Conservation (phyloP, 352 stramenopile species). For the Pythium phragmitis region DNA sequence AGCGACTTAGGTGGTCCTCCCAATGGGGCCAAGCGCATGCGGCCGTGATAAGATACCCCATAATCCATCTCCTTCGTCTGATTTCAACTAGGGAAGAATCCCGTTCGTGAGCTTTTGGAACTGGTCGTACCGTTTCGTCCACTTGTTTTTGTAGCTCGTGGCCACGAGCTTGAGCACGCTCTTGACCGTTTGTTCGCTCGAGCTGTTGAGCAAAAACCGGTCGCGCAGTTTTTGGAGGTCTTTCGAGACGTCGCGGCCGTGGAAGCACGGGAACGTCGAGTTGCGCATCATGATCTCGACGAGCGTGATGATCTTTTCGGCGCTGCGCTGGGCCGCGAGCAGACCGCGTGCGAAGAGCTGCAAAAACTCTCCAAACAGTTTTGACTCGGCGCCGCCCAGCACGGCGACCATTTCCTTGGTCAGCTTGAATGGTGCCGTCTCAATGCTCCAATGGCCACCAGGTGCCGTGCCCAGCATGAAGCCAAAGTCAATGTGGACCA, state of each 20-base stretch:
- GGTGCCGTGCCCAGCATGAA: slow-evolving; percentile 95
- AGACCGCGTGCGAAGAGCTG: slow-evolving; percentile 59
- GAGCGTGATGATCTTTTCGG: slow-evolving; percentile 63
- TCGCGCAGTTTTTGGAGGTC: slow-evolving; percentile 71
- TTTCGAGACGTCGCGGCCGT: slow-evolving; percentile 87
- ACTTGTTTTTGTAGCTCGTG: slow-evolving; percentile 95
- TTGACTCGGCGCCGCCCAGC: slow-evolving; percentile 86
- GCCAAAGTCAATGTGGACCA: slow-evolving; percentile 97
- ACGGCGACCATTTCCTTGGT: slow-evolving; percentile 95
- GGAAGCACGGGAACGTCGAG: slow-evolving; percentile 76
- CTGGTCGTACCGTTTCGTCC: slow-evolving; percentile 96
- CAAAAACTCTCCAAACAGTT: slow-evolving; percentile 92
- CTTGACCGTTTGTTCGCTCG: slow-evolving; percentile 77
- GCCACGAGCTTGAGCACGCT: slow-evolving; percentile 91
- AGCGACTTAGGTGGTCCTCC: slow-evolving; percentile 25
- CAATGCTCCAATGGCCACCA: slow-evolving; percentile 93
- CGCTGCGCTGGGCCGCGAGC: slow-evolving; percentile 78
- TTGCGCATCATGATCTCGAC: slow-evolving; percentile 86
- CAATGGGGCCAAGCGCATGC: slow-evolving; percentile 42
- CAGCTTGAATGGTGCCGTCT: slow-evolving; percentile 98
- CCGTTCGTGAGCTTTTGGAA: slow-evolving; percentile 93
- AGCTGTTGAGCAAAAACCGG: slow-evolving; percentile 91
- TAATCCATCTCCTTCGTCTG: neutral
- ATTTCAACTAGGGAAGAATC: slow-evolving; percentile 56
- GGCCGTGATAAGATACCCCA: slow-evolving; percentile 22